Evolutionary conservation across 129 eudicot species (phyloP).

Genomic region (Chrysanthemum makinoi): DNA sequence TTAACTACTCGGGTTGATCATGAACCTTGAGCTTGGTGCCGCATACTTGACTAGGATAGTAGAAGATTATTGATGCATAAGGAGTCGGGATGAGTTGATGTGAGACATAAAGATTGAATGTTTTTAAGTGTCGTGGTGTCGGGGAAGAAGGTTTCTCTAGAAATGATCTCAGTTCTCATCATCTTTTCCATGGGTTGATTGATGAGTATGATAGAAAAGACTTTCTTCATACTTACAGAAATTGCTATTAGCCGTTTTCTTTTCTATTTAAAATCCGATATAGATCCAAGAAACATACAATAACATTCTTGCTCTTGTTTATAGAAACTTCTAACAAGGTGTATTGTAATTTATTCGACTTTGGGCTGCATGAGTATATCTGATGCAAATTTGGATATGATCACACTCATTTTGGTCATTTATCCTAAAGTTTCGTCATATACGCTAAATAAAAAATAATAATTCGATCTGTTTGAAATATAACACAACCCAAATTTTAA

Average conservation of each 20-base stretch:
- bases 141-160: slow-evolving; percentile 1
- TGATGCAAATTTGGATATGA: not conserved
- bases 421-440: not conserved
- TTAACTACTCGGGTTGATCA: not conserved
- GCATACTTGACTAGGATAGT: not conserved
- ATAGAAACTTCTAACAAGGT: too few species aligned
- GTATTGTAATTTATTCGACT: too few species aligned
- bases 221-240: too few species aligned
- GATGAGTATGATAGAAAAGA: too few species aligned
- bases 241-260: not conserved
- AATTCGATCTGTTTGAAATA: too few species aligned
- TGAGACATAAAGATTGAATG: not conserved
- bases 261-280: not conserved
- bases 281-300: not conserved
- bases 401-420: not conserved
- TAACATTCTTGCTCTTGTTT: not conserved
- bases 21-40: too few species aligned
- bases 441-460: not conserved
- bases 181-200: too few species aligned
- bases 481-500: not conserved
- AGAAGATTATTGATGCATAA: not conserved
- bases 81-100: not conserved
- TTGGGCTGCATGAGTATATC: not conserved
- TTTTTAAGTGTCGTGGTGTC: not conserved
- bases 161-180: not conserved